A percentile compares a stretch with the other conserved stretches of the same genome.
phyloP scores from a whole-genome alignment of 192 early-diverging fungal genomes.

The Backusella luteola region DNA sequence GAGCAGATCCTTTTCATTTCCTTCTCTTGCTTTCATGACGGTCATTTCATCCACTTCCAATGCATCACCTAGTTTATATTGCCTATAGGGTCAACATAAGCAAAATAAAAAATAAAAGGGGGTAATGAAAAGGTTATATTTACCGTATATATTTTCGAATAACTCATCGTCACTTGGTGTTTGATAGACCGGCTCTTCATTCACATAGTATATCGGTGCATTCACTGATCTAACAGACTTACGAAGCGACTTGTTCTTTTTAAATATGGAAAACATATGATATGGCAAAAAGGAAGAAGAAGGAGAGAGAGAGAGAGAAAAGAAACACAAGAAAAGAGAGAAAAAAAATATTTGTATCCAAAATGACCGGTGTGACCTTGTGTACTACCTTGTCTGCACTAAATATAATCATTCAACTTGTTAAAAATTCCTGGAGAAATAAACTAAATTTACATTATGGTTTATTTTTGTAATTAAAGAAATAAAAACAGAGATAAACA shows the following conservation, averaged over 20 bases:
- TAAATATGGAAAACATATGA: constrained; percentile 1
- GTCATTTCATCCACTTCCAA: background rate
- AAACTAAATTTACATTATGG: too few species aligned
- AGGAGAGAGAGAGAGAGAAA: background rate
- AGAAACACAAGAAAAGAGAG: too few species aligned
- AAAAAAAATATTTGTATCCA: too few species aligned
- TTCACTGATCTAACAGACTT: background rate
- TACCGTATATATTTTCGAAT: background rate
- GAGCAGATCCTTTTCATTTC: background rate
- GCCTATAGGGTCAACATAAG: constrained; percentile 4
- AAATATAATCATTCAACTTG: too few species aligned
- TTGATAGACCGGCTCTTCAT: background rate
- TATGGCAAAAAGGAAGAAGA: background rate
- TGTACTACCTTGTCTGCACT: too few species aligned
- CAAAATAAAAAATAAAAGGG: background rate
- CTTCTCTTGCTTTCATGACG: background rate
- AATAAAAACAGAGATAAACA: too few species aligned
- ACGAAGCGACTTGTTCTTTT: background rate
- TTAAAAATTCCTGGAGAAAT: too few species aligned
- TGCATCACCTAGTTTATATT: background rate
- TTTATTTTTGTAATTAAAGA: too few species aligned
- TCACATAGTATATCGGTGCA: background rate
- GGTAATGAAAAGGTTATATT: background rate
- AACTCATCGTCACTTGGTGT: background rate
- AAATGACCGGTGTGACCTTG: too few species aligned